phyloP scores from a whole-genome alignment of 495 filamentous ascomycete genomes.

The Apodospora peruviana region DNA sequence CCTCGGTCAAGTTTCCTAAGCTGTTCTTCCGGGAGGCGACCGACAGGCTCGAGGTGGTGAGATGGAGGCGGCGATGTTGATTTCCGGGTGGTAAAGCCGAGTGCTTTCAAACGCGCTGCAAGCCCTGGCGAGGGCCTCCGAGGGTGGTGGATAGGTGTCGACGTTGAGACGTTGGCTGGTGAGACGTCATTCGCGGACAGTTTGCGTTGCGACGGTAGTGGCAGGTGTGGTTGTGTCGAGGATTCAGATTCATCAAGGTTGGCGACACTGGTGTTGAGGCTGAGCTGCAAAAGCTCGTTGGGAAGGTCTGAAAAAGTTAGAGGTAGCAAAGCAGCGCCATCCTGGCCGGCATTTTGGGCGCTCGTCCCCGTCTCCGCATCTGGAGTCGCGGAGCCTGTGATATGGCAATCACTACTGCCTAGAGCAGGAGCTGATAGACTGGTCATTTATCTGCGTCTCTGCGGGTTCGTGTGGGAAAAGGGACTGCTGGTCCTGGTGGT shows the following conservation, averaged over 20 bases:
- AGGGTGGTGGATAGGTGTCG: conserved; percentile 24
- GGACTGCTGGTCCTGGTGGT: conserved; percentile 3
- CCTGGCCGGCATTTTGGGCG: conserved; percentile 18
- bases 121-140: conserved; percentile 67
- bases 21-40: conserved; percentile 69
- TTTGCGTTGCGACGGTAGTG: conserved; percentile 7
- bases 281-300: conserved; percentile 32
- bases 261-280: conserved; percentile 6
- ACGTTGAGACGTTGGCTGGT: conserved; percentile 9
- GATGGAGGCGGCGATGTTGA: conserved; percentile 32
- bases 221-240: conserved; percentile 3
- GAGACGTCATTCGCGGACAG: conserved; percentile 10
- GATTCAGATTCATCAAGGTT: neutral
- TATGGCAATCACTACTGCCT: conserved; percentile 20
- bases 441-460: conserved; percentile 23
- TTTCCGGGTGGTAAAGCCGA: conserved; percentile 53
- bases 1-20: conserved; percentile 61
- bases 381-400: conserved; percentile 8
- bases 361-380: conserved; percentile 17
- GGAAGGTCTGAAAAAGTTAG: conserved; percentile 38
- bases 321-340: conserved; percentile 26
- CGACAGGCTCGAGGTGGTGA: conserved; percentile 46
- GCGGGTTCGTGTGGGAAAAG: neutral
- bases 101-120: conserved; percentile 68
- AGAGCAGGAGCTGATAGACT: conserved; percentile 20